These are phyloP conservation scores for Schizosaccharomyces osmophilus DNA, from an alignment of 805 yeast species.

Conservation along the genomic window DNA sequence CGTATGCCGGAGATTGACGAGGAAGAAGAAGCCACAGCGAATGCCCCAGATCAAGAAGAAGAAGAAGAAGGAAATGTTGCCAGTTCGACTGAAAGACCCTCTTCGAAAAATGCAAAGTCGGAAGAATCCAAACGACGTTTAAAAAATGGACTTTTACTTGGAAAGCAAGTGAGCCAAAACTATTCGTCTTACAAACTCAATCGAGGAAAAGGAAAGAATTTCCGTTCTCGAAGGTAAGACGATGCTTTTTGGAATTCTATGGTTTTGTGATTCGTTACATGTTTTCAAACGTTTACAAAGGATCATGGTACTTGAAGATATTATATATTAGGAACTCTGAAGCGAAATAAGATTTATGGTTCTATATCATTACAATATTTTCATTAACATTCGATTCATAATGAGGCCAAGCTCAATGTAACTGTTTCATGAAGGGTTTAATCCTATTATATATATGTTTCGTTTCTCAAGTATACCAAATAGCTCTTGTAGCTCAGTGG, in stretches of 20 bases:
- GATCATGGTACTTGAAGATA: too few species aligned
- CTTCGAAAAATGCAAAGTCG: not conserved
- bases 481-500: constrained; percentile 2
- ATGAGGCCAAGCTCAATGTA: too few species aligned
- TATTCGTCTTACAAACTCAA: not conserved
- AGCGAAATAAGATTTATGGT: too few species aligned
- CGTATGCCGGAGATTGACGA: not conserved
- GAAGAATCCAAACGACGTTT: too few species aligned
- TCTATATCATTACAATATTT: too few species aligned
- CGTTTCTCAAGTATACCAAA: not conserved
- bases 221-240: not conserved
- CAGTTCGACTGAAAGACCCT: not conserved
- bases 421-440: too few species aligned
- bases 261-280: not conserved
- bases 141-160: not conserved
- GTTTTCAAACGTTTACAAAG: too few species aligned
- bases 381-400: too few species aligned
- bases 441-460: too few species aligned
- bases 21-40: not conserved
- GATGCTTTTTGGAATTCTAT: not conserved
- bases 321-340: too few species aligned
- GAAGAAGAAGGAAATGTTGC: not conserved
- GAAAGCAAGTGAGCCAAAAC: not conserved
- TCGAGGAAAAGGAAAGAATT: not conserved
- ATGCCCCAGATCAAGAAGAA: not conserved